These are phyloP conservation scores for Blastomyces silverae DNA, from an alignment of 2,329 filamentous ascomycete species.

Conservation along the genomic window DNA sequence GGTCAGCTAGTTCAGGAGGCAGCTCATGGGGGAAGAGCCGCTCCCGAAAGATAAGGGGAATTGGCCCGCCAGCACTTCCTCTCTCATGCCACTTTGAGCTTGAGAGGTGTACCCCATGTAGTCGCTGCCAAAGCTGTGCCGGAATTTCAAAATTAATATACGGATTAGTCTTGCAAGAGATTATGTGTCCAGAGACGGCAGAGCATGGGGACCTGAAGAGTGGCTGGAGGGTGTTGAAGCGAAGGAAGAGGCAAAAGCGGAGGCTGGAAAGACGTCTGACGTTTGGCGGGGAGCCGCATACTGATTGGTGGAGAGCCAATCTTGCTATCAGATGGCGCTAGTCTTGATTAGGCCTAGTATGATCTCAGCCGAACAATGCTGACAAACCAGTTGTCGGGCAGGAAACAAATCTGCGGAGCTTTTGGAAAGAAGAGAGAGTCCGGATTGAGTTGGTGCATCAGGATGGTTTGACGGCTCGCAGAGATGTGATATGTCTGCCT, in stretches of 20 bases:
- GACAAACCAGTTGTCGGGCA: background rate
- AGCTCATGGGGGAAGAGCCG: background rate
- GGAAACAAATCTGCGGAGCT: background rate
- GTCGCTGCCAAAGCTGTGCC: background rate
- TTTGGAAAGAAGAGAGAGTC: too few relatives aligned
- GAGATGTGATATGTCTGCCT: background rate
- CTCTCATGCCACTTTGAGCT: background rate
- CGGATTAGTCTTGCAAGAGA: background rate
- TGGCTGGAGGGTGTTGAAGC: background rate
- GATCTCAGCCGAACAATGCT: background rate
- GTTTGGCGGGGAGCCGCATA: background rate
- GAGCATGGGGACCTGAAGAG: background rate
- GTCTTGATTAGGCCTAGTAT: background rate
- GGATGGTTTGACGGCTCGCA: background rate
- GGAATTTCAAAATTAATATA: background rate
- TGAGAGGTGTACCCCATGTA: background rate
- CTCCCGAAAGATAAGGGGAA: background rate
- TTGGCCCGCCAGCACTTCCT: background rate
- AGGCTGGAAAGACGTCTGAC: background rate
- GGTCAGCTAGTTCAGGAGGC: background rate
- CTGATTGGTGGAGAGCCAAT: constrained; percentile 5
- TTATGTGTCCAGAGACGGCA: background rate
- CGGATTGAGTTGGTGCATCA: too few relatives aligned
- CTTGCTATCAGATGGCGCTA: background rate
- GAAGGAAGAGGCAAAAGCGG: background rate